Base-by-base conservation (phyloP, 257 asterid species). In the Solanum corneliomulleri region DNA sequence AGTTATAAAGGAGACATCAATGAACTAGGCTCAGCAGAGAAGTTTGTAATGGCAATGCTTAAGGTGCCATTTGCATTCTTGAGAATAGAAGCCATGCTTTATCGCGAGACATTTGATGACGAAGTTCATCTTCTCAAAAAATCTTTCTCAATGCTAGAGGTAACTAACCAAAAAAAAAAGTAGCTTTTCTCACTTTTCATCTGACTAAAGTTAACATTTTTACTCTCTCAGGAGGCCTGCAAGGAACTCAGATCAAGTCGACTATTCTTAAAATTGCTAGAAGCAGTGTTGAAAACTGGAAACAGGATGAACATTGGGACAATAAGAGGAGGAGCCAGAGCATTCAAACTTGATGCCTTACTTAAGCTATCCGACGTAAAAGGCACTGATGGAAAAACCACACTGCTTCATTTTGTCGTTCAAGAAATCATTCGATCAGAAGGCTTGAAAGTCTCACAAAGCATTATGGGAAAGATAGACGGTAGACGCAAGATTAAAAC, bases 281-380 rank as follows among this genome's bases (percentile, higher is more conserved):
- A 97, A 82, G 99, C 99, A 4, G 99, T 95, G 81, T 93, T 97
- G 9, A 95, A 97, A 86, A 97, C 99, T 4, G 99, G 99, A 81
- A 97, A 97, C 93, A 88, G 99, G 66, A 97, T 97, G 99, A 97
- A 97, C 62, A 87, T 95, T 1, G 99, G 99, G 10, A 95, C 99
- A 1, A 95, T 93, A 88, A 82, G 99, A 87, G 99, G 99, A 87
- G 99, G 98, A 25, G 99, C 99, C 3, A 93, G 87, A 45, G 98
- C 99, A 6, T 97, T 97, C 95, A 97, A 95, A 91, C 98, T 95
- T 2, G 99, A 97, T 21, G 92, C 99, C 41, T 95, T 97, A 87
- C 98, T 97, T 66, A 97, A 97, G 89, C 98, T 97, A 1, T 92
- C 99, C 8, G 99, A 95, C 68, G 96, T 97, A 29, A 97, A 97